phyloP scores from a whole-genome alignment of 768 basidiomycete species.

The Pleurotus pulmonarius region DNA sequence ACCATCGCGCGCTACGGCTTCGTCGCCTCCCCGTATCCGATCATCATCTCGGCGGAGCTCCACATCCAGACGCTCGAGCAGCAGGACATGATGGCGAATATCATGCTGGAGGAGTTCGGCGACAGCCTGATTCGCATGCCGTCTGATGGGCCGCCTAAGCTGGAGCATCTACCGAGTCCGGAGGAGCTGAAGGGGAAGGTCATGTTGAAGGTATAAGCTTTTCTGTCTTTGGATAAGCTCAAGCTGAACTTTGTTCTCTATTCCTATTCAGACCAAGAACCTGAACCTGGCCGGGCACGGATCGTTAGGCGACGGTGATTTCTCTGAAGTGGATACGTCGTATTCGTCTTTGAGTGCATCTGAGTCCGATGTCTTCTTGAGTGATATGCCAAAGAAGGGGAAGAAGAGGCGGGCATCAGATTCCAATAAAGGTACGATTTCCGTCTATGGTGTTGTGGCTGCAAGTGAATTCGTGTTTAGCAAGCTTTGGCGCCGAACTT shows the following conservation, averaged over 20 bases:
- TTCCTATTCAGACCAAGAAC: constrained; percentile 62
- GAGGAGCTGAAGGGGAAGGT: constrained; percentile 79
- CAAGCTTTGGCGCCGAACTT: constrained; percentile 26
- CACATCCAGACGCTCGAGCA: constrained; percentile 67
- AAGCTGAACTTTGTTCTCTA: no score
- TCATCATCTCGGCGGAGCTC: constrained; percentile 97
- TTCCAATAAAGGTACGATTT: constrained; percentile 26
- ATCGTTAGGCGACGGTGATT: constrained; percentile 12
- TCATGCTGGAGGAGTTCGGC: constrained; percentile 45
- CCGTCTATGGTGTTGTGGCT: not conserved
- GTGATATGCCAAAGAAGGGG: constrained; percentile 9
- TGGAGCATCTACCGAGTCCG: constrained; percentile 78
- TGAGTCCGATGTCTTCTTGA: constrained; percentile 30
- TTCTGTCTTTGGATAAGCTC: no score
- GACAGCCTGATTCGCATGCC: constrained; percentile 31
- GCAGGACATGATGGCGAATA: constrained; percentile 45
- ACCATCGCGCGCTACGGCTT: constrained; percentile 94
- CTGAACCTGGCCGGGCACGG: constrained; percentile 39
- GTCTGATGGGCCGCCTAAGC: constrained; percentile 35
- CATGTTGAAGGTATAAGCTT: constrained; percentile 65
- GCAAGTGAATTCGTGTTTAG: not conserved
- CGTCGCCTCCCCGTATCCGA: constrained; percentile 88
- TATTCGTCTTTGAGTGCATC: constrained; percentile 29
- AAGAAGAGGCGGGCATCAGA: constrained; percentile 20
- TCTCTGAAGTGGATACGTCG: constrained; percentile 20